Base-by-base conservation (phyloP, 495 filamentous ascomycete species). In the Podospora pseudoanserina region DNA sequence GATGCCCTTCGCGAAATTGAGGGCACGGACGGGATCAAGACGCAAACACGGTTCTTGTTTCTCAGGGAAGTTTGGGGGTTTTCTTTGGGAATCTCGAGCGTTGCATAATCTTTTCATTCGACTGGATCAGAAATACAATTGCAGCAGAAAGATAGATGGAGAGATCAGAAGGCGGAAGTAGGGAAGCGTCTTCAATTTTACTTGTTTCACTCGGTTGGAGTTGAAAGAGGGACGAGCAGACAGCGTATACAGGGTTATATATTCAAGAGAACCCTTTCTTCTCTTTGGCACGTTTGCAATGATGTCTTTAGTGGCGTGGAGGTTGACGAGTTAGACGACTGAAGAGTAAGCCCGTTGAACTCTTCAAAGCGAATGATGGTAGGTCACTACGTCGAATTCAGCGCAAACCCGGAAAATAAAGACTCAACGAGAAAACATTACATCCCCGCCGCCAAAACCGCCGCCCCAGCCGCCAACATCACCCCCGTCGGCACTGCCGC, bases 381-480 rank as follows among this genome's bases (percentile, higher is more conserved):
- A 23, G 23, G 23, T 23, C 23, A 23, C 23, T 1, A 23, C 23
- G 23, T 23, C 23, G 23, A 23, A 23, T 23, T 23, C 23, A 23
- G 1, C 23, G 23, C 1, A 23, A 23, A 23, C 23, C 0, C 23
- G 23, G 23, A 23, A 23, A 23, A 23, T 23, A 23, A 23, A 23
- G 23, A 23, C 23, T 23, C 23, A 23, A 23, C 23, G 23, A 23
- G 23, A 23, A 23, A 23, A 23, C 23, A 23, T 64, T 57, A 56
- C 32, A 49, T 30, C 54, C 28, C 63, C 13, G 54, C 67, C 55
- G 60, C 69, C 59, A 70, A 18, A 53, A 68, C 32, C n/a, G 54
- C 72, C 4, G 63, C 67, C 18, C 66, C 69, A 6, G 66, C 71
- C 9, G 67, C 9, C 0, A 71, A 5, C 9, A 69, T 34, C 26